Evolutionary conservation across 352 stramenopile genomes (phyloP), one percentile per base, ranked within the genome.

Genomic region (Phytophthora constricta): DNA sequence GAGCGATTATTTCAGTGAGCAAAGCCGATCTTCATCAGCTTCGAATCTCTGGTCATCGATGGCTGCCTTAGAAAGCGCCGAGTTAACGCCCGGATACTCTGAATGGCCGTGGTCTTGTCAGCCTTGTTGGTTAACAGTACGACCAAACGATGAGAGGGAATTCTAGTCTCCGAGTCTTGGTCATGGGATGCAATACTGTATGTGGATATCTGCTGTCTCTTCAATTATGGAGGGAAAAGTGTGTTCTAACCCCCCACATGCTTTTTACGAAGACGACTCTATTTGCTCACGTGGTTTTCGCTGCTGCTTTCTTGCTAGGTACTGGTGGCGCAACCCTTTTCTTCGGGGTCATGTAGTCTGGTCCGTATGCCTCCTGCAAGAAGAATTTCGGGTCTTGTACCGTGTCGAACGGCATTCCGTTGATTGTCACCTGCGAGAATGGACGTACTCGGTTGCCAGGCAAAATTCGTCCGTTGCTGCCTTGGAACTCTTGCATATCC

Each of bases 381-480:
- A 80, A 80, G 42, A 74, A 72, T 5, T 68, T 19, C 17, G 70
- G 70, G 54, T 82, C 74, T 11, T 56, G 59, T 16, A 82, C 57
- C 39, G 74, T 80, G 49, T 82, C 62, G n/a, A 78, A 78, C 23
- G 51, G 42, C 41, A 77, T 59, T 23, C 71, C 74, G 26, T 80
- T 80, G 54, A 82, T 61, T 5, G 34, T 58, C 51, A 80, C 68
- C 17, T 61, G 27, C 5, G 52, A 54, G 42, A 65, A 80, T 17
- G 76, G 70, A 37, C 62, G 23, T 1, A 82, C 48, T 26, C 72
- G 69, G 1, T 65, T 52, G 5, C 62, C 43, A 4, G 60, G 59
- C n/a, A 74, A 19, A 22, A 60, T 48, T 0, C 50, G 48, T 4
- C 37, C 49, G 23, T 59, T 61, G 17, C 46, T 58, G 9, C 41